phyloP scores from a whole-genome alignment of 805 yeast genomes.

The Starmerella cellae region DNA sequence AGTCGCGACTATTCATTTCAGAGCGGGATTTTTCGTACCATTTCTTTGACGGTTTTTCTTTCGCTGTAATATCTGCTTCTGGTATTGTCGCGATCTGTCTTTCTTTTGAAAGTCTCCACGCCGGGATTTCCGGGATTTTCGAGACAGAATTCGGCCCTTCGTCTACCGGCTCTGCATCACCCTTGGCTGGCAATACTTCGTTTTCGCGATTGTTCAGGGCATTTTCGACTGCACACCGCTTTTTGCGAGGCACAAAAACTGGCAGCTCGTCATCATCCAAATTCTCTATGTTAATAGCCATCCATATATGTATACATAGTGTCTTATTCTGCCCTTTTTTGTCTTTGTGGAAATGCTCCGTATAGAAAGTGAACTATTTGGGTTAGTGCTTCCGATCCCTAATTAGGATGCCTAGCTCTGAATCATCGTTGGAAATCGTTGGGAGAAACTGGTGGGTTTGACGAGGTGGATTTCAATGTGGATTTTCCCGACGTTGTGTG shows the following conservation, averaged over 20 bases:
- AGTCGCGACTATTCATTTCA: constrained; percentile 69
- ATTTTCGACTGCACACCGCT: background rate
- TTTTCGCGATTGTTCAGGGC: background rate
- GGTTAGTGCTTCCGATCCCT: no score
- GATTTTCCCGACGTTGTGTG: no score
- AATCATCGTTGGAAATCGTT: no score
- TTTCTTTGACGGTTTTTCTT: background rate
- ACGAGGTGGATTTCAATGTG: no score
- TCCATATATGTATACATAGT: background rate
- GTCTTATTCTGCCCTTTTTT: no score
- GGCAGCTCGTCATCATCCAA: constrained; percentile 12
- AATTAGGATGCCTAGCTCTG: no score
- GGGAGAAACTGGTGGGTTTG: no score
- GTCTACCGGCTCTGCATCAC: background rate
- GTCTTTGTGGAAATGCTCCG: no score
- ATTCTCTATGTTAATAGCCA: constrained; percentile 4
- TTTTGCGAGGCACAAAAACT: constrained; percentile 12
- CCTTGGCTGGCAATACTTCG: background rate
- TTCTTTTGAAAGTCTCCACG: constrained; percentile 6
- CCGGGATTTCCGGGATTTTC: constrained; percentile 14
- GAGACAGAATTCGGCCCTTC: background rate
- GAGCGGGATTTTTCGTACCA: constrained; percentile 59
- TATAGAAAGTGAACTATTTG: no score
- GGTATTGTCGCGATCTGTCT: constrained; percentile 4
- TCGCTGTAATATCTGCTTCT: background rate